Evolutionary conservation across 1,284 basidiomycete species (phyloP), one percentile per base, ranked within the genome.

Genomic region (Tausonia pullulans): DNA sequence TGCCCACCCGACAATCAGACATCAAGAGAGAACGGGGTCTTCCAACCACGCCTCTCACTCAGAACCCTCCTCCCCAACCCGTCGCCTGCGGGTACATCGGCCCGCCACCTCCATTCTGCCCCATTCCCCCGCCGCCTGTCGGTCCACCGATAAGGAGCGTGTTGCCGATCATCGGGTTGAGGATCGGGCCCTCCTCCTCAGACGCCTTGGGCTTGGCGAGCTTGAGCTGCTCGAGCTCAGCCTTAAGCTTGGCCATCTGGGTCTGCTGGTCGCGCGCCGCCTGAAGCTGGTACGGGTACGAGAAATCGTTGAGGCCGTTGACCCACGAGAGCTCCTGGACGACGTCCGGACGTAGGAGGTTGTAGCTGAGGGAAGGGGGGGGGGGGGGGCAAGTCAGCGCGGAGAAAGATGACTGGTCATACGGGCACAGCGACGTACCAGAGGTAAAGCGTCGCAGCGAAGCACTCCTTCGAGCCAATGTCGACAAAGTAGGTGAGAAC

Each of bases 401-500:
- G 14, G 5, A 11, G 54, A 46, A 13, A 45, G 48, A 27, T 5
- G 9, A 40, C 44, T n/a, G 8, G 16, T 40, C 14, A 50, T n/a
- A 39, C 8, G 43, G 10, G 41, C n/a, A 44, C 40, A 11, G 13
- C 39, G 8, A 70, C 60, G 43, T 51, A 61, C 60, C 90, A 95
- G 51, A 89, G 83, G 72, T 85, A 97, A 50, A 97, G 82, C 71
- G 88, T 81, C 1, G 91, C 92, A 0, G 92, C 87, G 76, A 96
- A 98, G 76, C 91, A 95, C 76, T 98, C 96, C 79, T 93, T 95
- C 82, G 95, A 96, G 51, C 96, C 96, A 69, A 98, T 96, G 74
- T 92, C 88, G 69, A 97, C 91, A 73, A 93, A 94, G 79, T 94
- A 98, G 8, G 85, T 86, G 27, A 97, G 80, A 14, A 98, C 80